Evolutionary conservation across 108 stramenopile genomes (phyloP), one percentile per base, ranked within the genome.

Genomic region (Chaetoceros muelleri): DNA sequence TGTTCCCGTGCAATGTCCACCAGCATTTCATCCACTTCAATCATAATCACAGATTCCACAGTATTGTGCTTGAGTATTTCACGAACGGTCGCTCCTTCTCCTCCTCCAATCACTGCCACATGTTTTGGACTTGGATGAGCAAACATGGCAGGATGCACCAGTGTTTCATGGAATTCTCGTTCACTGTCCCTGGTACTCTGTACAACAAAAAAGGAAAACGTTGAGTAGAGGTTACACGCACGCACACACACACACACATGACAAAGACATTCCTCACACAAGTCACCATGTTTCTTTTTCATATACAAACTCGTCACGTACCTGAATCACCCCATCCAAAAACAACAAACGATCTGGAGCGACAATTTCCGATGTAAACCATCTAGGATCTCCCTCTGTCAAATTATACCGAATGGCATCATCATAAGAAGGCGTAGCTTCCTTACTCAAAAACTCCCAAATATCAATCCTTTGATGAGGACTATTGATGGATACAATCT

Each of bases 91-190:
- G 88, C 93, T n/a, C 87, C 81, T 70, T 92, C 93, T 8, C 84
- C 90, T 8, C 93, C 93, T 5, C 93, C 93, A 17, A 91, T 71
- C 62, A 93, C 87, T 54, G 64, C 79, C n/a, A 94, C 92, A 31
- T 55, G 61, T 48, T 79, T 87, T 3, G 95, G 93, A 54, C 80
- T 65, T 8, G 86, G 64, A 58, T 94, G 93, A 19, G 82, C 58
- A 50, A 96, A 79, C 87, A 96, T 89, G 27, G 85, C 93, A 30
- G 95, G 91, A 65, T 96, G 95, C 2, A 96, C 93, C 22, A 96
- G 73, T 16, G 80, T 53, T 67, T 96, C 95, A 67, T 96, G 95
- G 56, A 86, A 91, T 65, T 84, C n/a, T n/a, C n/a, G n/a, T 48
- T 85, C 86, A 44, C 72, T 61, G 31, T 60, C 53, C 22, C 52